Evolutionary conservation across 139 green algal genomes (phyloP).

Genomic region (Tetradesmus obliquus): DNA sequence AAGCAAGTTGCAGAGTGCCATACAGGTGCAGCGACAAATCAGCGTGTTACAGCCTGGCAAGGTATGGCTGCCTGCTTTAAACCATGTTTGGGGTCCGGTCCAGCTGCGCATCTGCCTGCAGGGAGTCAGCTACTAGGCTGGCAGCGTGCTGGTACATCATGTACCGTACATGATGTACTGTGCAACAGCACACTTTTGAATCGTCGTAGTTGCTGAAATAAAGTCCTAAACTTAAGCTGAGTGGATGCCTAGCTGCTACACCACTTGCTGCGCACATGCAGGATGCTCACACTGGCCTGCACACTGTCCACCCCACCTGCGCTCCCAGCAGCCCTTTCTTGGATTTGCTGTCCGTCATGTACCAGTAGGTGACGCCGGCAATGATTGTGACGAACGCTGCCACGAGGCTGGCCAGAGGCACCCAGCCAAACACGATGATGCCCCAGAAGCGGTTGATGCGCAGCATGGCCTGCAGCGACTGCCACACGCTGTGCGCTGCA

Average conservation of each 20-base stretch:
- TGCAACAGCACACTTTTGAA: no score
- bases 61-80: background rate
- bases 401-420: constrained; percentile 17
- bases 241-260: no score
- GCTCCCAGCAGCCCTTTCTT: constrained; percentile 32
- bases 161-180: background rate
- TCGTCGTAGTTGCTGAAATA: no score
- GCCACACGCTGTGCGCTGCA: constrained; percentile 11
- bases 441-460: constrained; percentile 47
- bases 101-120: no score
- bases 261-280: background rate
- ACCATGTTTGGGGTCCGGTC: no score
- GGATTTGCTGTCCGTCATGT: constrained; percentile 16
- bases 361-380: background rate
- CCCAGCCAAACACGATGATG: constrained; percentile 43
- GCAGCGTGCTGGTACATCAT: no score
- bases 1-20: background rate
- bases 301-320: constrained; percentile 19
- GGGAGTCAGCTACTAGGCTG: no score
- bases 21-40: background rate
- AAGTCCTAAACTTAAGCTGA: no score
- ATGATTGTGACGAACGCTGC: background rate
- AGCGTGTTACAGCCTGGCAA: background rate
- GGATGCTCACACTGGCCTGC: background rate
- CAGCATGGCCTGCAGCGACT: constrained; percentile 36